Percentiles rank a stretch among this genome's conserved stretches.
phyloP scores from a whole-genome alignment of 352 stramenopile species.

The Phytophthora constricta region DNA sequence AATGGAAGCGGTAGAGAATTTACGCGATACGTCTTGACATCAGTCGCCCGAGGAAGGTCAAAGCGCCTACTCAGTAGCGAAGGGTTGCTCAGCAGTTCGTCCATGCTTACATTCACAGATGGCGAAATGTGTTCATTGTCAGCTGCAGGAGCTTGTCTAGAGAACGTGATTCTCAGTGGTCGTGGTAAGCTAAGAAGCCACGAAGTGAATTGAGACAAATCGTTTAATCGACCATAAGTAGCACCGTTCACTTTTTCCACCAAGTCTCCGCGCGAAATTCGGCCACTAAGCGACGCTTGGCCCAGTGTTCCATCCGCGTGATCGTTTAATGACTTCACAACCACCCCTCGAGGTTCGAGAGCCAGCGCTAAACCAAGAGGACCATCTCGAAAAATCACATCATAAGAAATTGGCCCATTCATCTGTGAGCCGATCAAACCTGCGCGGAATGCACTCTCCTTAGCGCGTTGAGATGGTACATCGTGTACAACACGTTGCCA shows the following conservation, averaged over 20 bases:
- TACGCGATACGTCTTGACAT: constrained; percentile 51
- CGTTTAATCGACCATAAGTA: constrained; percentile 60
- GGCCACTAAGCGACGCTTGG: constrained; percentile 73
- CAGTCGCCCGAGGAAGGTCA: constrained; percentile 26
- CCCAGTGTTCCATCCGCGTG: constrained; percentile 64
- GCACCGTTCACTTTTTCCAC: constrained; percentile 80
- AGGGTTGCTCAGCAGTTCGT: constrained; percentile 28
- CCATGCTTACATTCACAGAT: constrained; percentile 26
- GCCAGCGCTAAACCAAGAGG: constrained; percentile 78
- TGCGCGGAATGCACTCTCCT: constrained; percentile 32
- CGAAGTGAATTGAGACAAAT: constrained; percentile 86
- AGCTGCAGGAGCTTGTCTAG: constrained; percentile 31
- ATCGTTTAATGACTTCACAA: constrained; percentile 85
- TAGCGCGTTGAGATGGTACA: constrained; percentile 37
- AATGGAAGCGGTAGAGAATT: constrained; percentile 49
- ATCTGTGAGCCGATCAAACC: constrained; percentile 19
- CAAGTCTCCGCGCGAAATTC: constrained; percentile 69
- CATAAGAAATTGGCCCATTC: constrained; percentile 37
- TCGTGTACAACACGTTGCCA: constrained; percentile 39
- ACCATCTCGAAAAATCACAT: constrained; percentile 76
- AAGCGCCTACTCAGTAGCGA: constrained; percentile 35
- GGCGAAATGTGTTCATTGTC: constrained; percentile 5
- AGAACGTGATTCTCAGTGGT: constrained; percentile 74
- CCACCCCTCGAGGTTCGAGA: constrained; percentile 68
- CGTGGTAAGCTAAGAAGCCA: constrained; percentile 69